Base-by-base conservation (phyloP, 306 rosid species). In the Lathyrus tuberosus region DNA sequence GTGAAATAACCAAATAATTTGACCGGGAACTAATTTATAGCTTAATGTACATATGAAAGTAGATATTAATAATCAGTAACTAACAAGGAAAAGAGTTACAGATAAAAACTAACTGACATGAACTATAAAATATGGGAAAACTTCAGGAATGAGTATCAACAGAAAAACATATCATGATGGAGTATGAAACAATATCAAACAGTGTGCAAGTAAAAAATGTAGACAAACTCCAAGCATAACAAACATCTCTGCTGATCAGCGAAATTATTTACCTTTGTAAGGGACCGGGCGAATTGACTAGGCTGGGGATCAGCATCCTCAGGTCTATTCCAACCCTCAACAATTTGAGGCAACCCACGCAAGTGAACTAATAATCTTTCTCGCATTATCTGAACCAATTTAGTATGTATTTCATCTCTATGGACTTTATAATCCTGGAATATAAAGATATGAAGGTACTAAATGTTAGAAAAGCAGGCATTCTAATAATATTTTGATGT, bases 381-480 rank as follows among this genome's bases (percentile, higher is more conserved):
- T 66, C 97, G 88, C 99, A 95, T 95, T 81, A 95, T 95, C 84
- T 95, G 99, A 85, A 95, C 97, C 74, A 95, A 86, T 76, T 95
- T 91, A 38, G 93, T 78, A 78, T 95, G 99, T 83, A 95, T 95
- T 86, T 95, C 99, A 82, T 95, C 97, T 78, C 96, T 78, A 72
- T 95, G 99, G 59, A 95, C 90, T 82, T 89, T 95, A 78, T 86
- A 95, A 83, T 95, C 99, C 95, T 92, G 89, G 47, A 82, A 74
- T 15, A 24, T 37, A 69, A 67, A 71, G n/a, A 70, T 46, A 71
- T 4, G 52, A 63, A 24, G 69, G 47, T 13, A 61, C 48, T 62
- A 69, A 75, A 74, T 70, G 41, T 53, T 22, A 74, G 3, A 53
- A 69, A 49, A 71, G 41, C 53, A 67, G 11, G 57, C 43, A 74